Evolutionary conservation across 2,329 filamentous ascomycete species (phyloP), one percentile per base, ranked within the genome.

Genomic region (Pseudocercospora eumusae): DNA sequence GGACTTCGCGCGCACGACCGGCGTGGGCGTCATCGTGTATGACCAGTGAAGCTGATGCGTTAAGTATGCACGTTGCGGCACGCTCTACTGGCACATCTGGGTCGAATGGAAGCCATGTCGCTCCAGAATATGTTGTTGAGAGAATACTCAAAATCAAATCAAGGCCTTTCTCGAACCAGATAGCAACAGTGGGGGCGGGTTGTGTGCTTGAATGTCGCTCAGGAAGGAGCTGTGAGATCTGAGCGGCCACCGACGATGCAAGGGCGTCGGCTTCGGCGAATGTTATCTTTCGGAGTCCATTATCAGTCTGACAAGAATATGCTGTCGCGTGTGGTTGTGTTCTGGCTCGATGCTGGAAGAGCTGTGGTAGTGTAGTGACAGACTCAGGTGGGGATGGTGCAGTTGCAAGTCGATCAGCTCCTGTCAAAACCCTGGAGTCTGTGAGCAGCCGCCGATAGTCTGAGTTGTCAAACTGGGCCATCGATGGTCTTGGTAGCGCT

Each of bases 71-170:
- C 4, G 57, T 47, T 13, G 66, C 59, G 11, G 65, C 68, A 15
- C 68, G 64, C 13, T 68, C 66, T 20, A 68, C 59, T 5, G 68
- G 66, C 0, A 68, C 68, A 47, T 69, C 68, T 4, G 68, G 66
- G 40, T 69, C 68, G 36, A 69, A 63, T 2, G 68, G 66, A 10
- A 69, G 62, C 68, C 68, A 69, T 49, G 66, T 69, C 44, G 68
- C 68, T 13, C 66, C 68, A 18, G 67, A 67, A 50, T 68, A 69
- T 61, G 68, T 68, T 15, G 66, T 68, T 2, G 66, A 57, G n/a
- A 68, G 66, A 18, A 69, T 69, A 27, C 60, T 64, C 27, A 68
- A 60, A 23, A 66, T 64, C 9, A 69, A 60, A 18, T 69, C 66
- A 4, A 69, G 56, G 2, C 67, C 64, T 33, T 68, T 69, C 56